Percentiles rank a stretch among this genome's conserved stretches.
These are phyloP conservation scores for Aethionema arabicum DNA, from an alignment of 345 rosid species.

Conservation along the genomic window DNA sequence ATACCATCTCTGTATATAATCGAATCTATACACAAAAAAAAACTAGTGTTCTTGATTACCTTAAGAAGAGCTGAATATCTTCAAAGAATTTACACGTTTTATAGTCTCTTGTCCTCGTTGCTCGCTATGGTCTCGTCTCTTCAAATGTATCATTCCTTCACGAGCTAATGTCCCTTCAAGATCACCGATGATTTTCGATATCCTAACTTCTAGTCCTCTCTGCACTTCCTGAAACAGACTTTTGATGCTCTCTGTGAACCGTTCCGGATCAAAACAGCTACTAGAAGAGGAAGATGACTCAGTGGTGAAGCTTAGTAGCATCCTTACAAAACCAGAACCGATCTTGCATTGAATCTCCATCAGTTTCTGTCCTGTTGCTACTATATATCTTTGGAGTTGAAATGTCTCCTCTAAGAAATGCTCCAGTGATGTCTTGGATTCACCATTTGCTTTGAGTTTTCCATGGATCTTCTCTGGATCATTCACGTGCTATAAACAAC, in stretches of 20 bases:
- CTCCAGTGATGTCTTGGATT: constrained; percentile 54
- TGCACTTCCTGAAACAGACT: constrained; percentile 78
- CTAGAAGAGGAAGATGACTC: constrained; percentile 33
- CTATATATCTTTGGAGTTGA: constrained; percentile 81
- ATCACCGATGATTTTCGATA: constrained; percentile 82
- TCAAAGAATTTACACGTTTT: constrained; percentile 10
- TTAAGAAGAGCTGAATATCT: constrained; percentile 16
- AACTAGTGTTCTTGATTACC: constrained; percentile 7
- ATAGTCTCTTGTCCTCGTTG: constrained; percentile 25
- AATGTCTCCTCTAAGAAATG: constrained; percentile 83
- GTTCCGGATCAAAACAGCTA: constrained; percentile 56
- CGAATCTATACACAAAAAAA: constrained; percentile 17
- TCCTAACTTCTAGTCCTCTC: constrained; percentile 86
- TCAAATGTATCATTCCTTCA: constrained; percentile 69
- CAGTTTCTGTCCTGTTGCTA: constrained; percentile 81
- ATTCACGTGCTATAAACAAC: constrained; percentile 55
- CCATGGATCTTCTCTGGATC: constrained; percentile 34
- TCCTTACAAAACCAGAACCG: constrained; percentile 48
- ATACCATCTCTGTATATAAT: background rate
- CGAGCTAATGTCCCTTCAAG: constrained; percentile 87
- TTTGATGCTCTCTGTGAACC: constrained; percentile 62
- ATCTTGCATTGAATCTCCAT: constrained; percentile 76
- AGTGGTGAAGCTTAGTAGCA: constrained; percentile 45
- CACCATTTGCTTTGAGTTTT: constrained; percentile 38
- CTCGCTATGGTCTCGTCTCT: constrained; percentile 34